Conservation (phyloP, 2,329 filamentous ascomycete genomes). For the Aspergillus bombycis region DNA sequence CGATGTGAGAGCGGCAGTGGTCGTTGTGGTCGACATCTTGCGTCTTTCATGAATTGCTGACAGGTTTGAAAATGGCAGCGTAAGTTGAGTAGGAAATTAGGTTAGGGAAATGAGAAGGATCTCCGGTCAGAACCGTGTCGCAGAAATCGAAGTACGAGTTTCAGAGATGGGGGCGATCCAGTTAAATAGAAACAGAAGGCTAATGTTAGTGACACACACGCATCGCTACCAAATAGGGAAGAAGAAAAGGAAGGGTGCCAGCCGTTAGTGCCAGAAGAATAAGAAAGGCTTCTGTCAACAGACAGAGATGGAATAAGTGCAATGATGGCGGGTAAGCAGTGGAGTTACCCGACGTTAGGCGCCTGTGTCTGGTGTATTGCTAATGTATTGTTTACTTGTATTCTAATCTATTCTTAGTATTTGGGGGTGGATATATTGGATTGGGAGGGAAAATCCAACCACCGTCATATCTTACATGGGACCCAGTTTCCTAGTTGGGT, state of each 20-base stretch:
- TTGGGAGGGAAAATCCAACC: background rate
- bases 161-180: background rate
- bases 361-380: background rate
- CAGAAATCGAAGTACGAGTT: conserved; percentile 11
- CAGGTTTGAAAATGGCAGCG: background rate
- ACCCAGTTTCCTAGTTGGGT: background rate
- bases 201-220: background rate
- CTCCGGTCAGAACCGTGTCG: conserved; percentile 9
- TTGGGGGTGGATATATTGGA: background rate
- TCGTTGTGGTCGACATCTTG: conserved; percentile 31
- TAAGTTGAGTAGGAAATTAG: background rate
- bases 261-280: background rate
- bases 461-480: background rate
- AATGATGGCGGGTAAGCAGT: conserved; percentile 3
- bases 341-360: conserved; percentile 4
- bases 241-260: background rate
- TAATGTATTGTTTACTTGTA: conserved; percentile 5
- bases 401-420: conserved; percentile 3
- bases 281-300: background rate
- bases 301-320: conserved; percentile 1
- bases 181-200: conserved; percentile 7
- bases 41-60: conserved; percentile 9
- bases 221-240: background rate
- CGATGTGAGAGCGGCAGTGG: conserved; percentile 28
- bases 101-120: conserved; percentile 18